Base-by-base conservation (phyloP, 495 filamentous ascomycete genomes). In the Daldinia decipiens region DNA sequence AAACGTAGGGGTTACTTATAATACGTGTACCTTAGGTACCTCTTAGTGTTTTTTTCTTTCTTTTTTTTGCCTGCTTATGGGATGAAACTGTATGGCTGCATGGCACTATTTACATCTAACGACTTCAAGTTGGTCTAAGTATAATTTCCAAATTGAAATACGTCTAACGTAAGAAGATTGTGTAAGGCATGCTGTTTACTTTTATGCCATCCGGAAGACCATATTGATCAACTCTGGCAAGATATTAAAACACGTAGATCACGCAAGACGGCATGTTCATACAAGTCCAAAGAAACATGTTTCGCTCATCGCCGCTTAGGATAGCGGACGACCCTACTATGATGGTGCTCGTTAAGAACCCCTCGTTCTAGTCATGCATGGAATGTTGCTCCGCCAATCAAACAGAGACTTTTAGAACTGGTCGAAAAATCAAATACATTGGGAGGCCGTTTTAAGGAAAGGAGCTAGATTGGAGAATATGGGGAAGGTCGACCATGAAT, bases 331-430 rank as follows among this genome's bases (percentile, higher is more conserved):
- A 15, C 11, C 24, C 34, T 21, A 40, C 29, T 13, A 59, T 39
- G 2, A 39, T 19, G 43, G 40, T 58, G 27, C 54, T 32, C 43
- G 39, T 38, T 24, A 45, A 17, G 31, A 67, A 51, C 63, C 63
- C 68, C 63, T 67, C 62, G 57, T 55, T 71, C 54, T 62, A 62
- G 40, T 53, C 62, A 36, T 67, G 52, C 58, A 24, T 63, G 38
- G 60, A 67, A 68, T 59, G 4, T 59, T 60, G 27, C 55, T 57
- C 64, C 64, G 59, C 64, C 70, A 64, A 72, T 68, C 50, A 65
- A 57, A 6, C 9, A 24, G n/a, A 5, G 29, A 21, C n/a, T 47
- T 29, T 29, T 40, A 39, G 5, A 38, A 45, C 36, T 40, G 29
- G 54, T 39, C 7, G 34, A 38, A 47, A 64, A 67, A 47, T 39